phyloP scores from a whole-genome alignment of 2,329 filamentous ascomycete genomes.

The Tothia fuscella region DNA sequence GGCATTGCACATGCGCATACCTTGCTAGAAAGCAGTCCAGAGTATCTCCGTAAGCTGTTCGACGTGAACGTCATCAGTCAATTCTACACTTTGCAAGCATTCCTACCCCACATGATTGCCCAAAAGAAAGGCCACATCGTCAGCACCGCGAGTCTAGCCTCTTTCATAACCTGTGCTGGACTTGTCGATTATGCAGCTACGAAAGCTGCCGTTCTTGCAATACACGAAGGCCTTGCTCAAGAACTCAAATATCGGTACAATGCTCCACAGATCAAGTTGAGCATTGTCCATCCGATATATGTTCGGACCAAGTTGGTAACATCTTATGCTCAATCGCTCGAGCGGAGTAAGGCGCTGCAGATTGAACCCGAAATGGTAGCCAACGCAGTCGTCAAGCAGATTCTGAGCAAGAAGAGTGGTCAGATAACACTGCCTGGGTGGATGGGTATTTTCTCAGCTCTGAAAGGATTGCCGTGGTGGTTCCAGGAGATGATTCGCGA shows the following conservation, averaged over 20 bases:
- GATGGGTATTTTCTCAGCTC: constrained; percentile 16
- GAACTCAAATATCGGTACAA: constrained; percentile 16
- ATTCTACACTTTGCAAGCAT: constrained; percentile 39
- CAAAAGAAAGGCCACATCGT: constrained; percentile 45
- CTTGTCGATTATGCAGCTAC: constrained; percentile 42
- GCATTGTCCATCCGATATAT: constrained; percentile 29
- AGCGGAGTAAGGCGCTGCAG: constrained; percentile 13
- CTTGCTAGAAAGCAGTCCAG: constrained; percentile 35
- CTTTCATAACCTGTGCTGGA: constrained; percentile 34
- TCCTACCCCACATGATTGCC: constrained; percentile 39
- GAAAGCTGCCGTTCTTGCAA: constrained; percentile 40
- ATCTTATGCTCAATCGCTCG: constrained; percentile 14
- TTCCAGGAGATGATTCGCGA: constrained; percentile 29
- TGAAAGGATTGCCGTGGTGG: constrained; percentile 38
- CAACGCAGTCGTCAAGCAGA: constrained; percentile 37
- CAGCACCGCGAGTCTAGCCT: constrained; percentile 42
- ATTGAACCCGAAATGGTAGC: constrained; percentile 30
- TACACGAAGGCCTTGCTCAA: constrained; percentile 37
- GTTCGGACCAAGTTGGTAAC: constrained; percentile 37
- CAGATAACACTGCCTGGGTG: constrained; percentile 34
- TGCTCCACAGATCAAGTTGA: constrained; percentile 18
- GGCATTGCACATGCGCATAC: constrained; percentile 35
- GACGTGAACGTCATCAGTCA: constrained; percentile 41
- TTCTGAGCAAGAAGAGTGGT: constrained; percentile 37
- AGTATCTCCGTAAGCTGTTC: constrained; percentile 35